Conservation (phyloP, 2,329 filamentous ascomycete species). For the Claviceps sorghi region DNA sequence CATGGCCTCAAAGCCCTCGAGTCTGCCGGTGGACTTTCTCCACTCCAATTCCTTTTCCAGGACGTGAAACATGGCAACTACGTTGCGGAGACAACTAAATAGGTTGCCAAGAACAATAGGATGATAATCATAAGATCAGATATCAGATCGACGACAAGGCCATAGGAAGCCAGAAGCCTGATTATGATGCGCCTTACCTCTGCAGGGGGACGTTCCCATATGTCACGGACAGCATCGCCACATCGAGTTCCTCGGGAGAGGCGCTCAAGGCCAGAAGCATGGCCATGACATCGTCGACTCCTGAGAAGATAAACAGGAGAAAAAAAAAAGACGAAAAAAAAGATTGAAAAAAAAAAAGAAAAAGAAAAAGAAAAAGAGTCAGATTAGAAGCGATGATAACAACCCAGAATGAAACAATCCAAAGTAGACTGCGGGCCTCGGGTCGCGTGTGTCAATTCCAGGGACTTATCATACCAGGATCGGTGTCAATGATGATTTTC, state of each 20-base stretch:
- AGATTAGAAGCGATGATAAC: neutral
- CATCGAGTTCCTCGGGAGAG: slow-evolving; percentile 68
- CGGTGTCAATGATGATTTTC: slow-evolving; percentile 89
- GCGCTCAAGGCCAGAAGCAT: slow-evolving; percentile 76
- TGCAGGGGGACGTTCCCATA: slow-evolving; percentile 87
- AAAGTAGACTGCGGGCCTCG: neutral
- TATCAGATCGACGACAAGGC: neutral
- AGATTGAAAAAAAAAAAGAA: neutral
- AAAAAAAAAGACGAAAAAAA: too few species aligned
- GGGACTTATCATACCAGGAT: slow-evolving; percentile 48
- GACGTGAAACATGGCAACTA: slow-evolving; percentile 79
- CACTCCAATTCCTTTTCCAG: slow-evolving; percentile 79
- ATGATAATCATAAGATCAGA: neutral
- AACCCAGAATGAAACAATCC: neutral
- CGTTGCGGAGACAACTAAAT: slow-evolving; percentile 70
- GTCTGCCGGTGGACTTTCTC: slow-evolving; percentile 53
- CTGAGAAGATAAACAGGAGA: slow-evolving; percentile 18
- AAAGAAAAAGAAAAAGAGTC: neutral
- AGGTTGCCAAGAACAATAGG: neutral
- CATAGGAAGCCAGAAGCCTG: neutral
- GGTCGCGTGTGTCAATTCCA: slow-evolving; percentile 5
- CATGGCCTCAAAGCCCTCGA: slow-evolving; percentile 59
- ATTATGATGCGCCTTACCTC: slow-evolving; percentile 35
- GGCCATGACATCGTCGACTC: slow-evolving; percentile 83
- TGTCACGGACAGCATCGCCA: slow-evolving; percentile 74